Evolutionary conservation across 441 rosid species (phyloP).

Genomic region (Pelargonium cotyledonis): DNA sequence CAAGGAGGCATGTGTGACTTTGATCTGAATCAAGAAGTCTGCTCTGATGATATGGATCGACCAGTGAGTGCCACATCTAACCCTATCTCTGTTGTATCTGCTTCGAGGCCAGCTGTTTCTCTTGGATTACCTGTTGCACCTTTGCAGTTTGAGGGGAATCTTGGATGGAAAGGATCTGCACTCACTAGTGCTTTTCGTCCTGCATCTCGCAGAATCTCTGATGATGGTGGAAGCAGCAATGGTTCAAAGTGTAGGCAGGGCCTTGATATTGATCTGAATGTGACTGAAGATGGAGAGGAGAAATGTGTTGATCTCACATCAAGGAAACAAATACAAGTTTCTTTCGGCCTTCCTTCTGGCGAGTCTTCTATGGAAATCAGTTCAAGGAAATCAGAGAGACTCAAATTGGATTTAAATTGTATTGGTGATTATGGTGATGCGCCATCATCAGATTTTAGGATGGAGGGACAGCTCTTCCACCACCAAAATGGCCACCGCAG

Average conservation of each 20-base stretch:
- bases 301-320: slow-evolving; percentile 37
- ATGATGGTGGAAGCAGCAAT: slow-evolving; percentile 37
- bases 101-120: slow-evolving; percentile 48
- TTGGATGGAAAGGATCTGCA: slow-evolving; percentile 76
- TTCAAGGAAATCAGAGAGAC: slow-evolving; percentile 58
- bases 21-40: slow-evolving; percentile 80
- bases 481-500: slow-evolving; percentile 53
- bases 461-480: slow-evolving; percentile 41
- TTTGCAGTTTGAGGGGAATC: slow-evolving; percentile 60
- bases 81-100: slow-evolving; percentile 50
- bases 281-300: slow-evolving; percentile 71
- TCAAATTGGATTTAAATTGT: slow-evolving; percentile 74
- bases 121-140: slow-evolving; percentile 61
- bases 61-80: slow-evolving; percentile 38
- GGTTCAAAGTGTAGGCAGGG: slow-evolving; percentile 41
- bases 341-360: slow-evolving; percentile 47
- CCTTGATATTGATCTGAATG: slow-evolving; percentile 84
- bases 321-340: slow-evolving; percentile 45
- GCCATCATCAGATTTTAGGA: slow-evolving; percentile 41
- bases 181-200: slow-evolving; percentile 74
- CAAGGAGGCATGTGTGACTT: slow-evolving; percentile 51
- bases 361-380: slow-evolving; percentile 59
- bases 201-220: slow-evolving; percentile 52
- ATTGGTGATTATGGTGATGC: slow-evolving; percentile 59
- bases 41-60: slow-evolving; percentile 66